Evolutionary conservation across 2,329 filamentous ascomycete species (phyloP), one percentile per base, ranked within the genome.

Genomic region (Oidium heveae): DNA sequence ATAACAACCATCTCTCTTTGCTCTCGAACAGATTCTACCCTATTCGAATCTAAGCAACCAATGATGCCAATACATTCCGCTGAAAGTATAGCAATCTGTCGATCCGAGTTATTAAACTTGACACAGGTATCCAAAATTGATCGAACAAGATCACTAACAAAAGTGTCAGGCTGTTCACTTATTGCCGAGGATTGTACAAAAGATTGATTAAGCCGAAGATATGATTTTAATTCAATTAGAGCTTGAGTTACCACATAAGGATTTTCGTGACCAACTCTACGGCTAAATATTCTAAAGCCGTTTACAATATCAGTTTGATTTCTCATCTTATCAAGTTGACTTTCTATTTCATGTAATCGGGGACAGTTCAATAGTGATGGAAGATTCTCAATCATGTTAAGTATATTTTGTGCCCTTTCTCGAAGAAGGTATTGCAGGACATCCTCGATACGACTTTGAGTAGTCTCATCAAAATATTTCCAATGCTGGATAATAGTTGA

Each of bases 1-100:
- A 88, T 68, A 52, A 96, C 79, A 24, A 96, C 77, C 54, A 95
- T 84, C n/a, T 86, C 82, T 58, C 77, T 80, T 60, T 86, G 82
- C 61, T 85, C 82, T 56, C 84, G 77, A 12, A 83, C 75, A 0
- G 79, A 78, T 62, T 98, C 91, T 1, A 95, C 77, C 56, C 85
- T 79, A 62, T 94, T 94, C 1, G 89, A 82, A 66, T 98, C 93
- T 22, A 98, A 70, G 59, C 88, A 94, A 7, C 93, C 91, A 54
- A 98, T 79, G 20, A 93, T 73, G 0, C 93, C 93, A 41, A 98
- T 73, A 59, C 86, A 91, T 62, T 84, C 79, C 15, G 86, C 83
- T 58, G 85, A 86, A 2, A 93, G 71, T 18, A 77, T 72, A 53
- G 80, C 74, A 55, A 96, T 84, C 13, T 79, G 76, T 8, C 72